Evolutionary conservation across 148 eudicot genomes (phyloP).

Genomic region (Nyssa sinensis): DNA sequence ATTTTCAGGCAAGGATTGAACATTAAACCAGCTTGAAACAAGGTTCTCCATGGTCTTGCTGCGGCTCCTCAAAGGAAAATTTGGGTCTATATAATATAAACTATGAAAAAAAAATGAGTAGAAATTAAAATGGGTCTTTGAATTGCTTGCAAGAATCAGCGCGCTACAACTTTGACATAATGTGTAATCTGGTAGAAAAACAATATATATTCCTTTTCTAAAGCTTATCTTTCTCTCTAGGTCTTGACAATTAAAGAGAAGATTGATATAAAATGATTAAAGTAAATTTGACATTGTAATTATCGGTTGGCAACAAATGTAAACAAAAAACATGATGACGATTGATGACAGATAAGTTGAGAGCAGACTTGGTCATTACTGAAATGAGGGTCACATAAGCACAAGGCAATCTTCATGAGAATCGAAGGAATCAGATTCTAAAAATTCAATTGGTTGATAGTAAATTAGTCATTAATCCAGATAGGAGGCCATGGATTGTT

Average conservation of each 20-base stretch:
- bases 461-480: neutral
- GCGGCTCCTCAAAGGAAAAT: neutral
- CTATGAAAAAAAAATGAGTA: neutral
- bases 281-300: no score
- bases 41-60: slow-evolving; percentile 30
- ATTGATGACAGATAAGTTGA: neutral
- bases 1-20: slow-evolving; percentile 28
- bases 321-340: neutral
- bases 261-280: no score
- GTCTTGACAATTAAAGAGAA: neutral
- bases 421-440: neutral
- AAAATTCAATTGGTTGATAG: no score
- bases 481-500: no score
- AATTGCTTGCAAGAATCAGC: neutral
- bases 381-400: no score
- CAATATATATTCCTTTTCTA: neutral
- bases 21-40: slow-evolving; percentile 38
- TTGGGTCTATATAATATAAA: neutral
- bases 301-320: neutral
- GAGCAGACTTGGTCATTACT: neutral
- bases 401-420: neutral
- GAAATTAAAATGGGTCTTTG: neutral
- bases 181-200: neutral
- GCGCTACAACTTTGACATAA: neutral
- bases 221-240: neutral